Percentiles rank a stretch among this genome's conserved stretches.
Evolutionary conservation across 2,329 filamentous ascomycete genomes (phyloP).

Genomic region (Ampelomyces quisqualis): DNA sequence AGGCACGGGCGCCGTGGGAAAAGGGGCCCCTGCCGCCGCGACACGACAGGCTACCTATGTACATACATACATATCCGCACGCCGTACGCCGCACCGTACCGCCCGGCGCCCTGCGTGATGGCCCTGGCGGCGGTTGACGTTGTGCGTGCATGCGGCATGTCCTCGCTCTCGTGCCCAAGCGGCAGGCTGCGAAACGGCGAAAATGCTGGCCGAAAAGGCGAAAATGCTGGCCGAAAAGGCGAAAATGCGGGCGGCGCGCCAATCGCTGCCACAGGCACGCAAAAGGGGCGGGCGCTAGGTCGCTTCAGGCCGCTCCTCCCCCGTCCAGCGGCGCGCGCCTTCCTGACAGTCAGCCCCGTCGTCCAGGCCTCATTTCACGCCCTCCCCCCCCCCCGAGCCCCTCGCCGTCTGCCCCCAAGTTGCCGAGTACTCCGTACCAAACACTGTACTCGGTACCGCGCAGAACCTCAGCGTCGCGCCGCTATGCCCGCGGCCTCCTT

Average conservation of each 20-base stretch:
- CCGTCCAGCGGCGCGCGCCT: conserved; percentile 15
- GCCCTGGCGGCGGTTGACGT: too few relatives aligned
- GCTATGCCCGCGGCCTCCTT: conserved; percentile 24
- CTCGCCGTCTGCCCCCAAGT: too few relatives aligned
- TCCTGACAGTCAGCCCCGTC: conserved; percentile 29
- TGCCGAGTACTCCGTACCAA: too few relatives aligned
- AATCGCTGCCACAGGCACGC: conserved; percentile 18
- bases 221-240: too few relatives aligned
- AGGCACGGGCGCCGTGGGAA: conserved; percentile 25
- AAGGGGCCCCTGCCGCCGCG: conserved; percentile 9
- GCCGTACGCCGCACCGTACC: too few relatives aligned
- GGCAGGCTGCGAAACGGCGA: conserved; percentile 16
- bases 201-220: too few relatives aligned
- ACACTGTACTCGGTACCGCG: too few relatives aligned
- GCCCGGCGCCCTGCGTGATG: too few relatives aligned
- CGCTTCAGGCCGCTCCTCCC: conserved; percentile 2
- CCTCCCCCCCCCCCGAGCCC: too few relatives aligned
- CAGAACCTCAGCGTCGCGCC: too few relatives aligned
- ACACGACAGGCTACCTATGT: conserved; percentile 19
- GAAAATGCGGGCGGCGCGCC: conserved; percentile 16
- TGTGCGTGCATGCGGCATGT: conserved; percentile 23
- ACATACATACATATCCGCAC: too few relatives aligned
- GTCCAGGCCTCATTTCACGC: conserved; percentile 31
- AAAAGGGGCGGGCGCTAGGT: conserved; percentile 1
- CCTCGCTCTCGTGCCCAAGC: conserved; percentile 4